Conservation (phyloP, 2,329 filamentous ascomycete genomes). For the Fusarium nodosum region DNA sequence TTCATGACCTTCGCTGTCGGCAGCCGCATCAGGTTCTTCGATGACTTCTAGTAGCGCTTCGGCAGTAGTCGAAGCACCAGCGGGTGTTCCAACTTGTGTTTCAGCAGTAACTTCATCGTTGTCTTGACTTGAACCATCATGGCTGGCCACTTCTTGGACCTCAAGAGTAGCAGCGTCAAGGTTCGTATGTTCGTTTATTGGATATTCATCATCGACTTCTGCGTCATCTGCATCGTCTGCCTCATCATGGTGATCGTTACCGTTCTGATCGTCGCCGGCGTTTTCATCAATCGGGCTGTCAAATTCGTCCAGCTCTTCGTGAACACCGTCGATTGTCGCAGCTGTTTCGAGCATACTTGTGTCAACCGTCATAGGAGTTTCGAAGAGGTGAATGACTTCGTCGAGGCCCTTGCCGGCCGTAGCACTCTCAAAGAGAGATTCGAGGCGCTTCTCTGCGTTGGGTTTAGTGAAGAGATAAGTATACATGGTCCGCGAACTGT, state of each 20-base stretch:
- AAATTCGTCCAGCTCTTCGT: constrained; percentile 46
- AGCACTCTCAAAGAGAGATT: constrained; percentile 59
- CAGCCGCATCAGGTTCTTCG: constrained; percentile 19
- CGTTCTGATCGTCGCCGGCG: constrained; percentile 8
- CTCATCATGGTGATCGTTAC: constrained; percentile 37
- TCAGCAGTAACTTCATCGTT: constrained; percentile 19
- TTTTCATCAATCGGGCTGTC: constrained; percentile 47
- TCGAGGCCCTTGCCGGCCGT: constrained; percentile 58
- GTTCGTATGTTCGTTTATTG: constrained; percentile 33
- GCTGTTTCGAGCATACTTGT: constrained; percentile 31
- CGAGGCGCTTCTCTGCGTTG: constrained; percentile 56
- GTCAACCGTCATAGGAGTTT: constrained; percentile 45
- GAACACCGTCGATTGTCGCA: constrained; percentile 35
- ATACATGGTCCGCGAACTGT: constrained; percentile 57
- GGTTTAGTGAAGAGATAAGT: constrained; percentile 60
- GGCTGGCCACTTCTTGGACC: neutral
- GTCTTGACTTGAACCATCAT: constrained; percentile 5
- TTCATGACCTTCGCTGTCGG: constrained; percentile 26
- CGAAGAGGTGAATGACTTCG: constrained; percentile 58
- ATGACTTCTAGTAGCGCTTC: constrained; percentile 21
- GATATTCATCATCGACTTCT: constrained; percentile 39
- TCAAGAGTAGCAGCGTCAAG: constrained; percentile 4
- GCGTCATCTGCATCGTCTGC: constrained; percentile 21
- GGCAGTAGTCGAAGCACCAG: constrained; percentile 6
- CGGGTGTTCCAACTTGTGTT: constrained; percentile 29